Evolutionary conservation across 2,329 filamentous ascomycete species (phyloP).

Genomic region (Amauroascus verrucosus): DNA sequence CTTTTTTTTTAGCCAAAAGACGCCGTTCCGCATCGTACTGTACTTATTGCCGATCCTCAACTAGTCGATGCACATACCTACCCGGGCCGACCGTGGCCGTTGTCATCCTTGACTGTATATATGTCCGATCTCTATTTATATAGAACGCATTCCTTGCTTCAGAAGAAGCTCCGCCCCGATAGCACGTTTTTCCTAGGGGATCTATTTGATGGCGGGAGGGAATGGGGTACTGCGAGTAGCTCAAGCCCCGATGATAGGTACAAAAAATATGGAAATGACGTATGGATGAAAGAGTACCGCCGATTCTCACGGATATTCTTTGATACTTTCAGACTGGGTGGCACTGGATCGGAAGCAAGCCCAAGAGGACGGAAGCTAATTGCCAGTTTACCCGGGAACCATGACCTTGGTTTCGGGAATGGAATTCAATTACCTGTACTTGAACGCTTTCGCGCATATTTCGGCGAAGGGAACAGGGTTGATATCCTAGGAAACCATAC

Average conservation of each 20-base stretch:
- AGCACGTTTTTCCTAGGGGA: conserved; percentile 87
- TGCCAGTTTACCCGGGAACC: conserved; percentile 81
- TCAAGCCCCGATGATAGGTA: conserved; percentile 56
- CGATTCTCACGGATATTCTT: conserved; percentile 84
- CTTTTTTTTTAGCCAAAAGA: conserved; percentile 54
- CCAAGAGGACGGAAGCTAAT: conserved; percentile 67
- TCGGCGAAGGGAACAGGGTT: conserved; percentile 82
- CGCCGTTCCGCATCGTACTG: conserved; percentile 70
- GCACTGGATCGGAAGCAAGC: conserved; percentile 45
- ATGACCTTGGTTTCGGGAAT: conserved; percentile 83
- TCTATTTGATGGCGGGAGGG: conserved; percentile 86
- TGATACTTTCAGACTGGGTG: conserved; percentile 52
- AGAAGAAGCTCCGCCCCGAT: conserved; percentile 67
- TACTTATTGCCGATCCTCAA: conserved; percentile 82
- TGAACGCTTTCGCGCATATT: conserved; percentile 74
- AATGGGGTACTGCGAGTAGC: conserved; percentile 70
- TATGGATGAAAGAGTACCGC: conserved; percentile 77
- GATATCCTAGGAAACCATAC: conserved; percentile 92
- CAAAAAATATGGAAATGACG: conserved; percentile 65
- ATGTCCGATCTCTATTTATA: conserved; percentile 88
- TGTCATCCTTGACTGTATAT: conserved; percentile 54
- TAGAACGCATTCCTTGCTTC: conserved; percentile 69
- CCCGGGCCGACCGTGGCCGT: conserved; percentile 65
- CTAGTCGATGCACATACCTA: conserved; percentile 94
- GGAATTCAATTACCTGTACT: conserved; percentile 73